Evolutionary conservation across 495 filamentous ascomycete species (phyloP), one percentile per base, ranked within the genome.

Genomic region (Neurospora sp.): DNA sequence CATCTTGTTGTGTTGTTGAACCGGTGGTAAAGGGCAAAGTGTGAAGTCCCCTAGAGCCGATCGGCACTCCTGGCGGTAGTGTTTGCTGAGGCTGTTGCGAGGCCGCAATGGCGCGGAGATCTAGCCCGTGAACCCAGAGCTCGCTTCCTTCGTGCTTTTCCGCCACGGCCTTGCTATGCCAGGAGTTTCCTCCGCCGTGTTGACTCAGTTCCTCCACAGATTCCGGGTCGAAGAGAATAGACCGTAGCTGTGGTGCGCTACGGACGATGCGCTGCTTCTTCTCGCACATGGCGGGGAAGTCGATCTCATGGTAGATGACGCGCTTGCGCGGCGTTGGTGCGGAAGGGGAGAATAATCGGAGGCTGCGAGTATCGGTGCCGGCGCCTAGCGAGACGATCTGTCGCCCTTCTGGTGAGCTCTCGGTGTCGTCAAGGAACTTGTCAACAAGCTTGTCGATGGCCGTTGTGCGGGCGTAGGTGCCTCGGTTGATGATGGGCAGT

Each of bases 361-460:
- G 92, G 77, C 88, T 90, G 24, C 96, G 88, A 9, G 96, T 99
- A 77, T 99, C 96, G 8, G 95, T 94, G 21, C 96, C 96, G 31
- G 96, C 96, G 66, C 96, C 96, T 2, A 99, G 88, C 3, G 94
- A 98, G 71, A 98, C 89, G 70, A 99, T 95, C 78, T 99, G 96
- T 72, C 80, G 62, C 73, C 69, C 59, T 45, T 38, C 10, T 28
- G 42, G 70, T 69, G 31, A 42, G 7, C 66, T 54, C 31, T 73
- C 71, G 38, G 80, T 82, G 54, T 71, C 76, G 37, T 78, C 73
- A 69, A 98, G 87, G 79, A 98, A 98, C 40, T 81, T 80, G 36
- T 87, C 79, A 73, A 98, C 89, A 34, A 99, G 88, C 45, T 81
- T 83, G 82, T 98, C 94, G 79, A 99, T 92, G 31, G 93, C 93